Conservation (phyloP, 768 basidiomycete genomes). For the Leccinum ochraceum region DNA sequence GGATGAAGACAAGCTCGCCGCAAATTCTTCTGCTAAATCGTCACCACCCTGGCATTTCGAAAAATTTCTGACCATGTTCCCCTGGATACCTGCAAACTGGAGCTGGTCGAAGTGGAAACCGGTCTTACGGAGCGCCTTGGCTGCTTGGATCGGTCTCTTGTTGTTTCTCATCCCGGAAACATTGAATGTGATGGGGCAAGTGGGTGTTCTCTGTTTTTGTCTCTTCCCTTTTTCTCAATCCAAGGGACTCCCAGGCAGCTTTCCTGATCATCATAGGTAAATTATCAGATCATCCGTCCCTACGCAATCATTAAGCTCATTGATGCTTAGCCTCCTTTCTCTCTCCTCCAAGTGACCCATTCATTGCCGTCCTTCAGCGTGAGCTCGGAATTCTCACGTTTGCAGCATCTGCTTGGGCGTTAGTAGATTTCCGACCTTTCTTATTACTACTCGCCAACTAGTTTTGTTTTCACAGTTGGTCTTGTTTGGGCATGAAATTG, state of each 20-base stretch:
- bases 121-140: conserved; percentile 58
- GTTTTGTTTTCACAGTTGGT: conserved; percentile 50
- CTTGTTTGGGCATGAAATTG: conserved; percentile 62
- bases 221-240: neutral
- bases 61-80: conserved; percentile 35
- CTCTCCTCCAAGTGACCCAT: conserved; percentile 68
- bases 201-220: conserved; percentile 18
- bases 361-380: conserved; percentile 66
- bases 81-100: conserved; percentile 61
- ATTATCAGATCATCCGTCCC: neutral
- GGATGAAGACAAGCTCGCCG: neutral
- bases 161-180: conserved; percentile 58
- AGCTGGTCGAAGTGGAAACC: conserved; percentile 63
- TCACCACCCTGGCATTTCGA: neutral
- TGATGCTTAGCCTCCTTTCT: conserved; percentile 52
- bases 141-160: conserved; percentile 61
- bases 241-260: conserved; percentile 45
- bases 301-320: conserved; percentile 1
- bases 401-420: conserved; percentile 59
- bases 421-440: conserved; percentile 26
- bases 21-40: neutral
- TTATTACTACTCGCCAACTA: neutral
- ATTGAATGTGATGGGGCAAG: conserved; percentile 57
- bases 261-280: conserved; percentile 66
- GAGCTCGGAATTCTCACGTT: conserved; percentile 57